Base-by-base conservation (phyloP, 257 asterid species). In the Przewalskia tangutica region DNA sequence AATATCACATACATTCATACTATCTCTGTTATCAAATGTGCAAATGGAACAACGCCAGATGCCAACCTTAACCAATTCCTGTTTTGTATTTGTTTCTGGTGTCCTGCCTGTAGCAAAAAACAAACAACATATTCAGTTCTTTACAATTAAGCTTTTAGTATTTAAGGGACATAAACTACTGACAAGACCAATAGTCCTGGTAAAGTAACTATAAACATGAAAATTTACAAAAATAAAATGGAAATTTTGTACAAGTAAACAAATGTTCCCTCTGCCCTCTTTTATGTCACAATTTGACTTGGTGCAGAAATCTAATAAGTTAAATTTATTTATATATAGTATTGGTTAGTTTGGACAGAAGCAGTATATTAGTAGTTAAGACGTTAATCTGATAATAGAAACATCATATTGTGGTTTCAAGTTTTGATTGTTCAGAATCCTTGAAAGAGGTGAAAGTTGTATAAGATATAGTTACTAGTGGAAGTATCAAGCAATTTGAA, bases 31-130 rank as follows among this genome's bases (percentile, higher is more conserved):
- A 86, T 94, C 97, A 87, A 88, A 94, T 77, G 99, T 92, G 84
- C 97, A 95, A 77, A 95, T 89, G 83, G 95, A 93, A 90, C 98
- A 95, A 84, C 89, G 78, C 99, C 99, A 95, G 82, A 91, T 89
- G 83, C 87, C 92, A 79, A 77, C 81, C 84, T 59, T 86, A 76
- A 56, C 77, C 51, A 59, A 70, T 81, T 89, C 92, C 81, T 84
- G 86, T 54, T 84, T 80, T 54, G 80, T 84, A 77, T 83, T 85
- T 60, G 88, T 86, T 82, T 73, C 85, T 75, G 85, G 79, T 62
- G 63, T 83, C 60, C 32, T 83, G 50, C 85, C 94, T 91, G 64
- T 86, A 82, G 56, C 77, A 36, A 87, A 81, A 58, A 27, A 81
- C 81, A 53, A 88, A 82, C 83, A 81, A 73, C 59, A 83, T 58